Percentiles rank a stretch among this genome's conserved stretches.
Conservation (phyloP, 2,329 filamentous ascomycete genomes). For the Nannizziopsis barbatae region DNA sequence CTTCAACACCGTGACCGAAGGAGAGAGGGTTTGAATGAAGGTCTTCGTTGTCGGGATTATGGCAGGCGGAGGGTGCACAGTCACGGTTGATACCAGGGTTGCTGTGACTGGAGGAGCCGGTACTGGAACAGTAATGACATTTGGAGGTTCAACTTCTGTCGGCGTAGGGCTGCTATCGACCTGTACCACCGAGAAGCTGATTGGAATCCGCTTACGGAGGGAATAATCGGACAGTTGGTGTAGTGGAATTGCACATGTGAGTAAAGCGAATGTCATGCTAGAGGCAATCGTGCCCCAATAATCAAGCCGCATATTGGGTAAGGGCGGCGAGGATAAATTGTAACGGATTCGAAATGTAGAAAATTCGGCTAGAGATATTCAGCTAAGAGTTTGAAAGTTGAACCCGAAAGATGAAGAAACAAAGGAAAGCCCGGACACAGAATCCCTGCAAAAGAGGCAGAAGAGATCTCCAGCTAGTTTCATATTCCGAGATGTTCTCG, state of each 20-base stretch:
- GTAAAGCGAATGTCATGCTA: not conserved
- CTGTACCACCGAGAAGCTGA: constrained; percentile 17
- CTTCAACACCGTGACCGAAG: constrained; percentile 4
- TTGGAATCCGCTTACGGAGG: constrained; percentile 7
- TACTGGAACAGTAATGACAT: constrained; percentile 13
- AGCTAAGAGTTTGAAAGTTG: too few relatives aligned
- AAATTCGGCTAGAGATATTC: not conserved
- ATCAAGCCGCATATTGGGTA: constrained; percentile 2
- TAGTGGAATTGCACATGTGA: constrained; percentile 5
- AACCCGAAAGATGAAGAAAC: too few relatives aligned
- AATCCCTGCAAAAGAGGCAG: too few relatives aligned
- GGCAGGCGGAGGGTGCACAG: constrained; percentile 5
- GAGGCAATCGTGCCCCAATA: not conserved
- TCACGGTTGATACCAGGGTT: constrained; percentile 13
- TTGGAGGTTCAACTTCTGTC: constrained; percentile 4
- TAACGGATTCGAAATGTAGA: not conserved
- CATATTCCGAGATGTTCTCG: too few relatives aligned
- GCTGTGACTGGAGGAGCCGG: constrained; percentile 12
- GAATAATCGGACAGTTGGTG: not conserved
- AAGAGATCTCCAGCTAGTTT: too few relatives aligned
- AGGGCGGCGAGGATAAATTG: not conserved
- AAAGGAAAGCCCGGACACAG: too few relatives aligned
- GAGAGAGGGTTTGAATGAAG: not conserved
- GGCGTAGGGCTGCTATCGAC: constrained; percentile 15
- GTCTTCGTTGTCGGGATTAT: constrained; percentile 5